These are phyloP conservation scores for Acanthamoeba lenticulata DNA, from an alignment of 208 protist species.

Conservation along the genomic window DNA sequence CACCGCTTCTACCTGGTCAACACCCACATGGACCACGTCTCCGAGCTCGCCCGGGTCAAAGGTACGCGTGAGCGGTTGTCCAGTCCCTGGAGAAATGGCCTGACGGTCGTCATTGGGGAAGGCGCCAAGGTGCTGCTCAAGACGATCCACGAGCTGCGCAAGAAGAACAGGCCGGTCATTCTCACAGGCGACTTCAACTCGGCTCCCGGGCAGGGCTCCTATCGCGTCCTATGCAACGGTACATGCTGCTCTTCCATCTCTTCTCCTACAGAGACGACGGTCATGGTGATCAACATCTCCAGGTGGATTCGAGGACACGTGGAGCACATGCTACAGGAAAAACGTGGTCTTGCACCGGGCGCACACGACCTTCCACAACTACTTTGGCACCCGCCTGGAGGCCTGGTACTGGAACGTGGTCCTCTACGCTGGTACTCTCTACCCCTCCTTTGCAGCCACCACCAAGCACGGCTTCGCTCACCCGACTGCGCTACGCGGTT, in stretches of 20 bases:
- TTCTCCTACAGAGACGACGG: neutral
- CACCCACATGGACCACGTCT: conserved; percentile 34
- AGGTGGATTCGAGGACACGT: neutral
- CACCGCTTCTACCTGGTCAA: conserved; percentile 1
- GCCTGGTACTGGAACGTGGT: neutral
- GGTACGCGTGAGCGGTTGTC: neutral
- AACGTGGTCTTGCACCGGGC: neutral
- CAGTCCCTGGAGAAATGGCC: neutral
- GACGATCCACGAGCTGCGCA: neutral
- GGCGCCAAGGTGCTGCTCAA: neutral
- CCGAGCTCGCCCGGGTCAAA: neutral
- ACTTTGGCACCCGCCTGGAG: neutral
- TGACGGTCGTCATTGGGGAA: neutral
- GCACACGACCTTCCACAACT: neutral
- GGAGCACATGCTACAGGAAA: neutral
- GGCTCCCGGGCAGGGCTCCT: neutral
- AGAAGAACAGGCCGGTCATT: conserved; percentile 5
- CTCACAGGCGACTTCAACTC: conserved; percentile 31
- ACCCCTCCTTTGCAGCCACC: neutral
- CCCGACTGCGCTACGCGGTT: neutral
- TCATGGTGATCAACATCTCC: neutral
- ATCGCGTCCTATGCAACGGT: neutral
- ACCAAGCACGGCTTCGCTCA: too few species aligned
- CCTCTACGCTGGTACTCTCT: neutral
- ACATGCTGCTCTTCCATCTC: neutral